Base-by-base conservation (phyloP, 805 yeast species). In the Candida xiaguanensis region DNA sequence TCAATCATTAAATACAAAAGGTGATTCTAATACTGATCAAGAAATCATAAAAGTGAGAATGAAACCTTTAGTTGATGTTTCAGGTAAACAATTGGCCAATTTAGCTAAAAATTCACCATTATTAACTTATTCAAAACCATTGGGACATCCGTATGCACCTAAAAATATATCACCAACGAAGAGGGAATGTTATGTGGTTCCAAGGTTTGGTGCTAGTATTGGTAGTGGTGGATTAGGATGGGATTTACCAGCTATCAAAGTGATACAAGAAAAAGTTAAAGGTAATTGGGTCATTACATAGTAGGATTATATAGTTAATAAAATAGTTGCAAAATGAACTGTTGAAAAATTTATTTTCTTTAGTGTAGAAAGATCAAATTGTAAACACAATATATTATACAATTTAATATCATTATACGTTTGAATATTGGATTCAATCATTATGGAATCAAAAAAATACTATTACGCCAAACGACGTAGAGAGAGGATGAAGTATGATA, bases 161-260 rank as follows among this genome's bases (percentile, higher is more conserved):
- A 82, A 82, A 52, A 68, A 74, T 46, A 52, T 85, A 12, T 66
- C 78, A 3, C 65, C 85, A 0, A 76, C 80, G 2, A 83, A 82
- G 51, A 70, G 96, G 48, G 90, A 84, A 52, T 86, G 95, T 50
- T 90, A 87, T 63, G 96, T 90, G 12, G 81, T 88, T 36, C 97
- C 98, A 1, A 66, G 96, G 40, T 79, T 85, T 55, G 97, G 97
- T 3, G 90, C 95, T 8, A 73, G 80, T 5, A 69, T 82, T 31
- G 95, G 95, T 8, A 73, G 80, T 29, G 96, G 96, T 15, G 85
- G 87, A 16, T 70, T 83, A 19, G 96, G 96, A 7, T 91, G 96
- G 95, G 96, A 91, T 51, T 62, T 91, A 37, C 74, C 74, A 5
- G 95, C 93, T 6, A 67, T 82, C 19, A 82, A 87, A 56, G 93